Evolutionary conservation across 2,329 filamentous ascomycete genomes (phyloP).

Genomic region (Penicillium sp.): DNA sequence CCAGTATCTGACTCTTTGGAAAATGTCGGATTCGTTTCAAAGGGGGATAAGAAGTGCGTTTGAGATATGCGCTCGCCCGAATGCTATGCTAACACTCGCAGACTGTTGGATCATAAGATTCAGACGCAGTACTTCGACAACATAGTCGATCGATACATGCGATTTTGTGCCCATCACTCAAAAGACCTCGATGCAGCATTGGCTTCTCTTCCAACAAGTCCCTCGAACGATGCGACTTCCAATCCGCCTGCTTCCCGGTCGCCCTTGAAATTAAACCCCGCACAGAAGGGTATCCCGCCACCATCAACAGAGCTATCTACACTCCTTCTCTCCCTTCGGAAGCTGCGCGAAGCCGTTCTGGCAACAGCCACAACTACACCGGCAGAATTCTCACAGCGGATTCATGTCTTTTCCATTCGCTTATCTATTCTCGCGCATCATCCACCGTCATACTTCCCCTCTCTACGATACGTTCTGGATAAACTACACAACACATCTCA

Average conservation of each 20-base stretch:
- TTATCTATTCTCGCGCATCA: constrained; percentile 76
- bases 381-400: constrained; percentile 80
- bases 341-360: constrained; percentile 85
- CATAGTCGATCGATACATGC: constrained; percentile 85
- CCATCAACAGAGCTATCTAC: constrained; percentile 65
- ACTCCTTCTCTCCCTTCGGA: constrained; percentile 80
- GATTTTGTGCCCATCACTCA: constrained; percentile 75
- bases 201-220: constrained; percentile 56
- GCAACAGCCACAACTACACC: constrained; percentile 65
- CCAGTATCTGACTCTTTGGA: constrained; percentile 77
- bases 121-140: constrained; percentile 85
- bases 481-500: constrained; percentile 63
- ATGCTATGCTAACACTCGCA: constrained; percentile 41
- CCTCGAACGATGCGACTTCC: constrained; percentile 38
- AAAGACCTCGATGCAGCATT: constrained; percentile 75
- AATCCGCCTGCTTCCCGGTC: constrained; percentile 38
- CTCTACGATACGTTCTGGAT: constrained; percentile 74
- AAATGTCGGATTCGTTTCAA: constrained; percentile 79
- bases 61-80: not conserved
- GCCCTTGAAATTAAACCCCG: constrained; percentile 18
- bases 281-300: constrained; percentile 31
- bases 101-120: constrained; percentile 69
- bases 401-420: constrained; percentile 88
- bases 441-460: constrained; percentile 85
- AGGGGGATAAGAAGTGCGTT: constrained; percentile 77